Evolutionary conservation across 306 rosid genomes (phyloP).

Genomic region (Carpinus fangiana): DNA sequence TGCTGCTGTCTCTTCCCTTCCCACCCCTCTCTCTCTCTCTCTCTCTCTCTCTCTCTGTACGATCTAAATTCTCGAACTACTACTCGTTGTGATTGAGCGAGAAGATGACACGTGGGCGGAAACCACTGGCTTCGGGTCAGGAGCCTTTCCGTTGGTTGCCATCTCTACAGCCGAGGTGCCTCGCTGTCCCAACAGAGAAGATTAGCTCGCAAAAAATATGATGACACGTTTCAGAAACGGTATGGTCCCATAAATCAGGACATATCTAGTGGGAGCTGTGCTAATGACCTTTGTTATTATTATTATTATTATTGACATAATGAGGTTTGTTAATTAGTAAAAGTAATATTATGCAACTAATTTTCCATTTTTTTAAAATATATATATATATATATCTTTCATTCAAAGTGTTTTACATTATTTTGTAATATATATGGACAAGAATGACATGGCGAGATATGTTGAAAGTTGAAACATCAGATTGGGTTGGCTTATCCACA

Average conservation of each 20-base stretch:
- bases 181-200: neutral
- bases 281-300: too few relatives aligned
- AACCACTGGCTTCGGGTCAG: conserved; percentile 11
- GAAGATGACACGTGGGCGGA: conserved; percentile 33
- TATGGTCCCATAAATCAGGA: neutral
- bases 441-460: too few relatives aligned
- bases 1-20: neutral
- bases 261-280: too few relatives aligned
- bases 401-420: too few relatives aligned
- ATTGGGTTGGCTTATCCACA: neutral
- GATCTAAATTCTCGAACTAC: neutral
- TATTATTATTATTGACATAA: too few relatives aligned
- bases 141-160: neutral
- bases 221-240: neutral
- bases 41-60: neutral
- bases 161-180: neutral
- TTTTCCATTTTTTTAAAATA: too few relatives aligned
- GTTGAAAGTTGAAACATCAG: neutral
- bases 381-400: too few relatives aligned
- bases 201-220: neutral
- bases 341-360: too few relatives aligned
- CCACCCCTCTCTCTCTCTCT: neutral
- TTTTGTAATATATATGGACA: too few relatives aligned
- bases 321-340: too few relatives aligned
- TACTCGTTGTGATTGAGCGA: conserved; percentile 12